Base-by-base conservation (phyloP, 1,284 basidiomycete species). In the Pascua guehoae region DNA sequence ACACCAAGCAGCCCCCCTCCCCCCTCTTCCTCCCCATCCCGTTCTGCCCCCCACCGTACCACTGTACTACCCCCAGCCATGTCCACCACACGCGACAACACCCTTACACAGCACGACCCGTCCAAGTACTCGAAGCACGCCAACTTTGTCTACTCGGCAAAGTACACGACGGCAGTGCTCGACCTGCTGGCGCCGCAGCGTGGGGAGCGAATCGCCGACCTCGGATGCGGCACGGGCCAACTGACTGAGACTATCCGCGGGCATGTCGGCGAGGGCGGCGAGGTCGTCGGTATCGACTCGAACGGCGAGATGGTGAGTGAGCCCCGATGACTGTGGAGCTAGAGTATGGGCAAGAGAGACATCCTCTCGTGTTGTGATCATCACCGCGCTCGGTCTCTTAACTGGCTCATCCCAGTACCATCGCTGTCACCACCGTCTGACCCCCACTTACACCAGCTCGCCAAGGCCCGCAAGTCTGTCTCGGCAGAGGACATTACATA, bases 211-310 rank as follows among this genome's bases (percentile, higher is more conserved):
- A 85, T 92, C 55, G 78, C 88, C 45, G 90, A 92, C 67, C 78
- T 92, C 42, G 89, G 90, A 4, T 91, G 89, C 67, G 89, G 90
- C 5, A 88, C 85, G 46, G 89, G 88, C 0, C 86, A 91, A 64
- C 74, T 92, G 14, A 88, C 88, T 0, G 63, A 81, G 44, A 76
- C 81, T 57, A 78, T 91, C 45, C 79, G 81, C 50, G 67, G 79
- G 11, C 66, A 80, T 10, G 86, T 90, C 0, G 81, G 83, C 14
- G 60, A 62, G 9, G 72, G 76, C 0, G 89, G 88, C 0, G 41
- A 79, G 7, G 82, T 88, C 3, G 78, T 86, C 2, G 90, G 87
- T 0, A 77, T 86, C 9, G 90, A 92, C 71, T 78, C 80, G 17
- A 89, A 84, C 62, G 77, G 82, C 56, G 83, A 82, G 61, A 91